Base-by-base conservation (phyloP, 345 rosid genomes). In the Linum trigynum region DNA sequence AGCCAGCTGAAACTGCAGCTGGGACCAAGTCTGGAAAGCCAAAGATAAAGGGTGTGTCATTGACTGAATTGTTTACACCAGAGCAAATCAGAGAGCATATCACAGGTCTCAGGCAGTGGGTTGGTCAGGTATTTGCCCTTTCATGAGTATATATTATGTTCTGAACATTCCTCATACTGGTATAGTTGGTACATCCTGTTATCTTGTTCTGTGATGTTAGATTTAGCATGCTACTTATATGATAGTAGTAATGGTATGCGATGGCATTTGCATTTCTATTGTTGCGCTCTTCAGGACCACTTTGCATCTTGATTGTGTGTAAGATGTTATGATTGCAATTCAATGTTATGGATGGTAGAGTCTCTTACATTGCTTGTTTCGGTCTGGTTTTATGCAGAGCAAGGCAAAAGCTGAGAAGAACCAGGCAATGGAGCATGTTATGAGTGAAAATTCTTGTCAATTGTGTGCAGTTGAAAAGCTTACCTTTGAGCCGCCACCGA, bases 361-460 rank as follows among this genome's bases (percentile, higher is more conserved):
- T 32, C 23, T 37, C 56, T 45, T 23, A 57, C 58, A 62, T 57
- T 64, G 69, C 58, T 57, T 40, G 62, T 63, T 60, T 65, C 38
- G 5, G 10, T 72, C 64, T 69, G 70, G 43, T 36, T 68, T 62
- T 76, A 42, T 67, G 63, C 86, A 94, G 99, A 94, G 91, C 74
- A 94, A 88, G 84, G 85, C 99, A 41, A 94, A 88, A 84, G 97
- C 82, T 10, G 97, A 94, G 77, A 94, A 85, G 83, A 86, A 87
- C 82, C 96, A 88, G 78, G 96, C 97, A 57, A 84, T 95, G 99
- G 96, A 86, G 85, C 90, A 84, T 66, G 59, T 82, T n/a, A 91
- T 94, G 95, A 95, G 87, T 81, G 99, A 91, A 78, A 95, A 95
- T 76, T 91, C 95, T 63, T 95, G 99, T 79, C 97, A 91, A 77